Conservation (phyloP, 176 grass and related monocot species). For the Triticum timopheevii region DNA sequence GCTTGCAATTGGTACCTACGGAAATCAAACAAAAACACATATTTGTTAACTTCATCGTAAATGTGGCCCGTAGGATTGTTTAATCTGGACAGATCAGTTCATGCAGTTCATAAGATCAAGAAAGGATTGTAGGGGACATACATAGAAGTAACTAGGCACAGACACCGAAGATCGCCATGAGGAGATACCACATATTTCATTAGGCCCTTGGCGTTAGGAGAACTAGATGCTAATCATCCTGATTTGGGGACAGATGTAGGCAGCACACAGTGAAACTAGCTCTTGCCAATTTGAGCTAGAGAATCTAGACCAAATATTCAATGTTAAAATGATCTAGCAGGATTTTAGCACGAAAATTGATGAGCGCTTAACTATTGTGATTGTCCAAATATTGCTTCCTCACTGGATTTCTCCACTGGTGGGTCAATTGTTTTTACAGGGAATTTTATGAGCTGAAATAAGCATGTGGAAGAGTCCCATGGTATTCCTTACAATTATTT, state of each 20-base stretch:
- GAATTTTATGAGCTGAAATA: not conserved
- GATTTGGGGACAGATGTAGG: not conserved
- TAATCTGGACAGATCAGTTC: slow-evolving; percentile 27
- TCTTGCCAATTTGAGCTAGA: not conserved
- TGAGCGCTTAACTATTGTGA: not conserved
- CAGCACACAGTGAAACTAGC: not conserved
- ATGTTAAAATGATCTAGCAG: not conserved
- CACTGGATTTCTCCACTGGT: not conserved
- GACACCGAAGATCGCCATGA: slow-evolving; percentile 35
- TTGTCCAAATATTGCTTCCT: not conserved
- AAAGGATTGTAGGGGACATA: slow-evolving; percentile 23
- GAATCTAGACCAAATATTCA: slow-evolving; percentile 9
- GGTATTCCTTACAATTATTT: not conserved
- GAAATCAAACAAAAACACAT: not conserved
- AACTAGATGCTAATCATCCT: slow-evolving; percentile 24
- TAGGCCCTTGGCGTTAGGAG: not conserved
- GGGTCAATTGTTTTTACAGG: not conserved
- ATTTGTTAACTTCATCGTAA: not conserved
- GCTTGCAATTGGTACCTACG: too few relatives aligned
- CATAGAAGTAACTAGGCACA: slow-evolving; percentile 17
- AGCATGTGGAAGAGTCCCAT: not conserved
- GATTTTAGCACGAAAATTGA: not conserved
- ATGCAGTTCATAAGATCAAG: slow-evolving; percentile 21
- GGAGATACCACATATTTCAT: not conserved
- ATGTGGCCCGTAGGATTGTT: not conserved